These are phyloP conservation scores for Termitomyces sp. DNA, from an alignment of 768 basidiomycete species.

Conservation along the genomic window DNA sequence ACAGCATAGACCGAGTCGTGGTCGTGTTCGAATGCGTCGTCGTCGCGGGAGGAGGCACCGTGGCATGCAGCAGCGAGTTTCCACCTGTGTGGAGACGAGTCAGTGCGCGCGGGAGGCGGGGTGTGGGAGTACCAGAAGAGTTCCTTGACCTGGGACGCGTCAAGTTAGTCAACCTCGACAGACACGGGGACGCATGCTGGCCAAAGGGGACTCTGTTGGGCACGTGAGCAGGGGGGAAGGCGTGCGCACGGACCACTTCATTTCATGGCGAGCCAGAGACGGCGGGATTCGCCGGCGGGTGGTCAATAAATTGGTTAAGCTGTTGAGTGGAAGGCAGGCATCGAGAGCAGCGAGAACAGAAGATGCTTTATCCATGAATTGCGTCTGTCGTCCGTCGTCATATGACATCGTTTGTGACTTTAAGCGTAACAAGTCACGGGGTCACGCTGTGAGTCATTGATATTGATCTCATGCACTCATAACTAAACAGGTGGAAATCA, in stretches of 20 bases:
- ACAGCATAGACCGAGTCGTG: not conserved
- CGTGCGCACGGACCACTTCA: constrained; percentile 41
- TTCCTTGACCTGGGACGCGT: constrained; percentile 51
- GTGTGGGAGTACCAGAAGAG: constrained; percentile 53
- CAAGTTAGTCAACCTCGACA: no score
- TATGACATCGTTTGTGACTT: no score
- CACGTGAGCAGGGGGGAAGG: not conserved
- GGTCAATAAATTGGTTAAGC: not conserved
- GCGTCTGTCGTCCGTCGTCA: no score
- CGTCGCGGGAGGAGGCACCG: constrained; percentile 43
- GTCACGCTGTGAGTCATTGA: no score
- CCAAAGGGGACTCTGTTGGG: not conserved
- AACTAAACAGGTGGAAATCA: no score
- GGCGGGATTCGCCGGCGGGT: constrained; percentile 61
- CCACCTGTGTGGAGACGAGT: constrained; percentile 43
- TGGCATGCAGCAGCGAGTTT: constrained; percentile 82
- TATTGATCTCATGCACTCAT: no score
- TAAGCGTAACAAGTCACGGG: no score
- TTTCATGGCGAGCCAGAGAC: constrained; percentile 68
- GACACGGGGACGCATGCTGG: constrained; percentile 13
- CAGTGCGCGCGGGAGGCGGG: not conserved
- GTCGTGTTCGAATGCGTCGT: constrained; percentile 32
- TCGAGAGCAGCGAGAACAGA: no score
- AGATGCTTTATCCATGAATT: no score
- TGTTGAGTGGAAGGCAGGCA: no score